phyloP scores from a whole-genome alignment of 2,329 filamentous ascomycete genomes.

The Polychaeton citri region DNA sequence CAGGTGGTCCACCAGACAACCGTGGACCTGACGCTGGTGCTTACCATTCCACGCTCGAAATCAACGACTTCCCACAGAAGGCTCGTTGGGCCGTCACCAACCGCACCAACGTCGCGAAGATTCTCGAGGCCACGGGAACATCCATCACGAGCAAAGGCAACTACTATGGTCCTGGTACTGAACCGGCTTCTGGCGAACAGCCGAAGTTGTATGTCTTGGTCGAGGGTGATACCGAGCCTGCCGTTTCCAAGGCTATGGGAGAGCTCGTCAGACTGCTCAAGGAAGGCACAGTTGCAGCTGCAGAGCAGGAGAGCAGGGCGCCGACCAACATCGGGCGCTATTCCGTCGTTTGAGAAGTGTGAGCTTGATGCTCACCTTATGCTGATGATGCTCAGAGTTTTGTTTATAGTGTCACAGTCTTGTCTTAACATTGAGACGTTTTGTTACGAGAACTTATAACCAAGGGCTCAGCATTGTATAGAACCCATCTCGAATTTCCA shows the following conservation, averaged over 20 bases:
- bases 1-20: constrained; percentile 93
- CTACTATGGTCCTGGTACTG: constrained; percentile 73
- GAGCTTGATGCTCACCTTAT: too few species aligned
- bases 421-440: too few species aligned
- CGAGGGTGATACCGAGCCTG: constrained; percentile 88
- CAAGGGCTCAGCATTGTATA: too few species aligned
- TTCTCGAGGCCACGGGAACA: constrained; percentile 83
- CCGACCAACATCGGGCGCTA: constrained; percentile 67
- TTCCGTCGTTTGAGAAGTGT: constrained; percentile 52
- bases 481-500: too few species aligned
- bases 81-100: constrained; percentile 98
- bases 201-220: constrained; percentile 98
- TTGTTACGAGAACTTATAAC: too few species aligned
- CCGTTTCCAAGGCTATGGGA: constrained; percentile 78
- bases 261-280: constrained; percentile 79
- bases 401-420: too few species aligned
- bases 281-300: constrained; percentile 81
- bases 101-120: constrained; percentile 95
- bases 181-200: constrained; percentile 58
- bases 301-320: constrained; percentile 70
- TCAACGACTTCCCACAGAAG: constrained; percentile 99
- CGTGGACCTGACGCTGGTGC: constrained; percentile 94
- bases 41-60: constrained; percentile 93
- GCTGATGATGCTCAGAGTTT: too few species aligned
- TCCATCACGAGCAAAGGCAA: constrained; percentile 96